Base-by-base conservation (phyloP, 1,284 basidiomycete genomes). In the Sanghuangporus weigelae region DNA sequence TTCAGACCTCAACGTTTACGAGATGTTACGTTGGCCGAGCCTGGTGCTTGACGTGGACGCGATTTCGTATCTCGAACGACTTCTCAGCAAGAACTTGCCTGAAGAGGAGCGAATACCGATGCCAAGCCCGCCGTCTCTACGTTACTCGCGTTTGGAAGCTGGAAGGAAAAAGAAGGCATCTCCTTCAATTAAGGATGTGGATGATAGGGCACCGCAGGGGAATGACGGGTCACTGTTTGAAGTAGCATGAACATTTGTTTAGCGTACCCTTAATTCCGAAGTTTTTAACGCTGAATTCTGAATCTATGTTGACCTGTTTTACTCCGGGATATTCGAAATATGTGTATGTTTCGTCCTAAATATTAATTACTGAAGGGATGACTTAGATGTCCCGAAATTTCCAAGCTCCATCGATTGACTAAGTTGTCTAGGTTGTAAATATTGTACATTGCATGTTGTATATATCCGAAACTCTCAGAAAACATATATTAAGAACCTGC, bases 1-100 rank as follows among this genome's bases (percentile, higher is more conserved):
- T 14, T 78, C 87, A 58, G 84, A 93, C 62, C 77, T 93, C 57
- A 84, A 83, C 54, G 86, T 94, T 3, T 94, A 92, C 73, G 87
- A 93, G 71, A 72, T 91, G 42, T 76, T 95, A 70, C 88, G 85
- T 73, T 93, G 90, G 86, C 84, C 83, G 59, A 80, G 86, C 60
- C 72, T 92, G 21, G 78, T 92, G 55, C 69, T 93, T 67, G 90
- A 92, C 71, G 69, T 88, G 62, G 80, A 84, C 65, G 91, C 90
- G 2, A 84, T 90, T 8, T 82, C 89, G 35, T 83, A 80, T 71
- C 81, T 92, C 56, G 90, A 92, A 75, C 76, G 77, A 68, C 82
- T 78, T 46, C 76, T 92, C 40, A 78, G 78, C 64, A 86, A 72
- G 66, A 60, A 23, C 36, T 46, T 66, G 14, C 59, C 61, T 35